Evolutionary conservation across 2,329 filamentous ascomycete species (phyloP), one percentile per base, ranked within the genome.

Genomic region (Teratosphaeria nubilosa): DNA sequence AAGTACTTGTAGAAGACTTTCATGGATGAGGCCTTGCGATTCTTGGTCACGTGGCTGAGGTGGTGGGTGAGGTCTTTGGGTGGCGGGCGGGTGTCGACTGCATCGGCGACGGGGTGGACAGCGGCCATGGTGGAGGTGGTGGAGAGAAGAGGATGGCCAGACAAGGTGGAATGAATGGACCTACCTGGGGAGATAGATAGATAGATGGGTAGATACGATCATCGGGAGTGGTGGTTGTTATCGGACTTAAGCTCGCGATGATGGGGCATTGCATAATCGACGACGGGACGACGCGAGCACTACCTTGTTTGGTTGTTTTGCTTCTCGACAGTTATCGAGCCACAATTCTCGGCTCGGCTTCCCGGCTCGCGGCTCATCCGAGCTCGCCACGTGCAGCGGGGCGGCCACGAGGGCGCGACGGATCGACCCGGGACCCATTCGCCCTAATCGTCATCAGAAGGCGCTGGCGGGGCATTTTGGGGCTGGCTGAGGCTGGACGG

Each of bases 1-100:
- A 94, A 94, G 75, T 89, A 95, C 73, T 90, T 90, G 78, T 96
- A 96, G 72, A 91, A 90, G 41, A 80, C 69, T 77, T 96, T 96
- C 71, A 95, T 81, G 51, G 77, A 77, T 68, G 85, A 94, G 6
- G 82, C 77, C 6, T 77, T 65, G 9, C 90, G 81, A 53, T 82
- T 80, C 68, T 80, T 85, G 53, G 90, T 87, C 51, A 84, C 79
- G 58, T 83, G 78, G 0, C 89, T 91, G 65, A 86, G 86, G 70
- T 91, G 86, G 70, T 96, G 89, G 65, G 85, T 87, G 60, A 96
- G 78, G 72, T 96, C 87, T 64, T 84, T 76, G 5, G 91, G 90
- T 54, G 75, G 71, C 31, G 77, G 69, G 31, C 68, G 60, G 31
- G 54, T 56, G 57, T 72, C 68, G 55, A 45, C 32, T 3, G 32